Conservation (phyloP, 495 filamentous ascomycete species). For the Wilcoxina mikolae region DNA sequence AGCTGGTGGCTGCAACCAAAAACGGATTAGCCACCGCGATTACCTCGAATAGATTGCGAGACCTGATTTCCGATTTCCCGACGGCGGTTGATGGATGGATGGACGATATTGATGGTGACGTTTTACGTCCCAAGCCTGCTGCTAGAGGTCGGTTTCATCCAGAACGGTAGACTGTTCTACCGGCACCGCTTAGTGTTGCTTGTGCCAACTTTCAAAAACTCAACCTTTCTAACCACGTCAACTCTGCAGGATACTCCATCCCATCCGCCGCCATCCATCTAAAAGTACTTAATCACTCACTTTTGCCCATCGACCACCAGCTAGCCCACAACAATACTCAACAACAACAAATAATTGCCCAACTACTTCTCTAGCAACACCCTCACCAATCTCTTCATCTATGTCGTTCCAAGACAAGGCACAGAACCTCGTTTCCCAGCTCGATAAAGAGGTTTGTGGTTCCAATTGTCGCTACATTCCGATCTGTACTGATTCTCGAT, state of each 20-base stretch:
- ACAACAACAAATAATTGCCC: background rate
- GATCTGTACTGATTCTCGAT: conserved; percentile 13
- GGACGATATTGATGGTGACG: background rate
- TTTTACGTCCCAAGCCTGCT: background rate
- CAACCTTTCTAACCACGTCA: background rate
- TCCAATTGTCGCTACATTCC: background rate
- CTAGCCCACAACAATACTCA: background rate
- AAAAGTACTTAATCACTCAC: too few species aligned
- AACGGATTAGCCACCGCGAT: too few species aligned
- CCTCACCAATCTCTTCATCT: background rate
- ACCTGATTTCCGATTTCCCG: background rate
- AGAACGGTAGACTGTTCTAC: too few species aligned
- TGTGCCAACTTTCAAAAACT: too few species aligned
- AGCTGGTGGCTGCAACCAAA: too few species aligned
- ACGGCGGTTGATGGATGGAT: background rate
- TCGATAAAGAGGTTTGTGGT: conserved; percentile 82
- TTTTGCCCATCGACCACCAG: background rate
- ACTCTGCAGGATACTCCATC: background rate
- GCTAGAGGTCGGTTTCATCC: too few species aligned
- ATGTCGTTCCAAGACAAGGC: conserved; percentile 86
- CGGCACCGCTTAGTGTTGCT: too few species aligned
- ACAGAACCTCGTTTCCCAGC: conserved; percentile 72
- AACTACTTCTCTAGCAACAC: background rate
- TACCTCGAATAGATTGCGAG: too few species aligned
- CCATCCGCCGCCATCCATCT: too few species aligned